phyloP scores from a whole-genome alignment of 1,284 basidiomycete species.

The Heterobasidion occidentale region DNA sequence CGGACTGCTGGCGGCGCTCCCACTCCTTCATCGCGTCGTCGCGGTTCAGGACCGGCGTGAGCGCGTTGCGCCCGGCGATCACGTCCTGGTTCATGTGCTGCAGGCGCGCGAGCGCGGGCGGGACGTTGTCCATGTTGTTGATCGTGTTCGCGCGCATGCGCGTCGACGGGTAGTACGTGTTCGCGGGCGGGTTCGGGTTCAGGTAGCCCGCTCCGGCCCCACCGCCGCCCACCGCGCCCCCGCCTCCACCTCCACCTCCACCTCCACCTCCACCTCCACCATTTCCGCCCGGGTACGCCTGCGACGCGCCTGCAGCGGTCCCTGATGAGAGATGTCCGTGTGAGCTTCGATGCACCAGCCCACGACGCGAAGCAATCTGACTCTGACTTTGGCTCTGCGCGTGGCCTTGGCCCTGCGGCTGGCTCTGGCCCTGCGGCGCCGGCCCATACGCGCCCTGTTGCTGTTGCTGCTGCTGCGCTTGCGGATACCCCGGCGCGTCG shows the following conservation, averaged over 20 bases:
- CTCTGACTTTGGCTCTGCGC: neutral
- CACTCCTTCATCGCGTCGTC: conserved; percentile 88
- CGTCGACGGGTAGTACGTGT: conserved; percentile 60
- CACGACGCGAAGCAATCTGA: conserved; percentile 11
- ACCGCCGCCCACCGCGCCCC: conserved; percentile 25
- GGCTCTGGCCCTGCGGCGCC: conserved; percentile 13
- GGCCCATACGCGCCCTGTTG: conserved; percentile 27
- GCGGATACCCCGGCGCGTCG: conserved; percentile 7
- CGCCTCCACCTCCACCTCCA: neutral
- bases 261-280: neutral
- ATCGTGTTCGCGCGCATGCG: conserved; percentile 84
- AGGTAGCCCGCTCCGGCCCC: conserved; percentile 24
- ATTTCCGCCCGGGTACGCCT: neutral
- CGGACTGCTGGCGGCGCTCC: conserved; percentile 76
- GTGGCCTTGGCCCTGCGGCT: conserved; percentile 9
- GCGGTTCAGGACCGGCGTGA: conserved; percentile 84
- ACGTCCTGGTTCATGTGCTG: conserved; percentile 87
- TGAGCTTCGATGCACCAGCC: conserved; percentile 39
- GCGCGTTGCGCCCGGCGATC: conserved; percentile 70
- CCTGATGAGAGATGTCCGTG: conserved; percentile 31
- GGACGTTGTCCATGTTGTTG: conserved; percentile 81
- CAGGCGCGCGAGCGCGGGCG: conserved; percentile 82
- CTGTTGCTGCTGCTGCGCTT: conserved; percentile 21
- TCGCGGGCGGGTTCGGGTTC: conserved; percentile 48
- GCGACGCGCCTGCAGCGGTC: neutral